Base-by-base conservation (phyloP, 2,329 filamentous ascomycete genomes). In the Raffaelea arxii region DNA sequence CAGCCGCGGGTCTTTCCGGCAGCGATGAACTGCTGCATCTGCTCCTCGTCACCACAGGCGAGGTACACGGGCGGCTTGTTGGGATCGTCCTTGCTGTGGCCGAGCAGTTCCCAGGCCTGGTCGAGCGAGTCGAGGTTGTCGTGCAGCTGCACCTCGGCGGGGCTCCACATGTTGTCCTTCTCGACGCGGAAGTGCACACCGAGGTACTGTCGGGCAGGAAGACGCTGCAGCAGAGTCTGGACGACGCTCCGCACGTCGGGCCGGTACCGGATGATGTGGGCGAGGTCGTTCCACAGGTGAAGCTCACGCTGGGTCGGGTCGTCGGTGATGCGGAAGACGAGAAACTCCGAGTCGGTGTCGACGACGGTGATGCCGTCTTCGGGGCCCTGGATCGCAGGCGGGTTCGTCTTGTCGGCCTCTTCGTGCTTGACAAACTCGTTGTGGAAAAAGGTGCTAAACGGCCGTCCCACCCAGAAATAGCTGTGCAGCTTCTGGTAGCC, bases 141-240 rank as follows among this genome's bases (percentile, higher is more conserved):
- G 4, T 43, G 43, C 11, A 64, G 56, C 51, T 65, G 62, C 47
- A 59, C 49, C 22, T 65, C 62, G 39, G 60, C 51, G 1, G 58
- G 53, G n/a, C 54, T 58, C 62, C 62, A 65, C 44, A 65, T 64
- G 44, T 55, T 64, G 52, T 65, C 62, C 10, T 57, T 58, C 43
- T 65, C 62, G 37, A 57, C 59, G 42, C 62, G 55, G 54, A 62
- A 65, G 54, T 65, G 62, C 2, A 65, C 59, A 37, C 61, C 61
- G 23, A 61, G 60, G 48, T 56, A 64, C 39, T 27, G 46, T 2
- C 21, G 12, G 19, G 30, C n/a, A 5, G 55, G 43, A 11, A 63
- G 54, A 5, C 51, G 54, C 9, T 30, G 25, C n/a, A 58, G 23
- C 4, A 65, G 43, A 24, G 49, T 45, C 35, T 54, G 41, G 4